Conservation (phyloP, 345 rosid species). For the Pseudoturritis turrita region DNA sequence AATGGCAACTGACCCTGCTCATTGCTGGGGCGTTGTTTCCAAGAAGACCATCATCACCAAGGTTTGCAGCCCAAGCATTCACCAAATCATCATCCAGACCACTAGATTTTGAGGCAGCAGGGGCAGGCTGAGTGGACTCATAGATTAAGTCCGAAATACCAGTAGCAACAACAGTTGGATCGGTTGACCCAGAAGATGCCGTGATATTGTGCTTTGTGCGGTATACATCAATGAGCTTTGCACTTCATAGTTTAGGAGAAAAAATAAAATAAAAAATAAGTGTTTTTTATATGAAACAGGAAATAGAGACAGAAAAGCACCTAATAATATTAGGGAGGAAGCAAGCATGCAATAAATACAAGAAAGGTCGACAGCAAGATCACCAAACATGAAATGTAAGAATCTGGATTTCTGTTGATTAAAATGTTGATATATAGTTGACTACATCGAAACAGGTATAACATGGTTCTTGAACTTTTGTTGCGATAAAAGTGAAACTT, state of each 20-base stretch:
- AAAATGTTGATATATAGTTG: neutral
- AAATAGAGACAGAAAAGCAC: neutral
- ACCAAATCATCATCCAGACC: constrained; percentile 93
- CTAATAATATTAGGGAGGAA: neutral
- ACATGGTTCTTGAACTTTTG: constrained; percentile 1
- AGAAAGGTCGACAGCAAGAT: constrained; percentile 2
- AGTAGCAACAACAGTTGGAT: constrained; percentile 85
- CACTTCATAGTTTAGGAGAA: constrained; percentile 39
- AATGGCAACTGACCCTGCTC: constrained; percentile 60
- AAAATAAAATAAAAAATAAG: neutral
- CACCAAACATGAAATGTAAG: constrained; percentile 2
- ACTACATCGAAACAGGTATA: neutral
- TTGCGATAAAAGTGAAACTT: neutral
- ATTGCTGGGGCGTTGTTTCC: constrained; percentile 90
- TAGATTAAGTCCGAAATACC: constrained; percentile 93
- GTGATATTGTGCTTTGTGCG: constrained; percentile 86
- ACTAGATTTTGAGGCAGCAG: constrained; percentile 65
- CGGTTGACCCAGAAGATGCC: constrained; percentile 75
- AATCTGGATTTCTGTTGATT: neutral
- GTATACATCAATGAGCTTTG: constrained; percentile 82
- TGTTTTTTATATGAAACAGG: neutral
- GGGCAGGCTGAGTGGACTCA: constrained; percentile 79
- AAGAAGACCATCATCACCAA: constrained; percentile 87
- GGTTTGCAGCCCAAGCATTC: constrained; percentile 99
- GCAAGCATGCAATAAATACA: neutral